Percentiles rank a stretch among this genome's conserved stretches.
phyloP scores from a whole-genome alignment of 805 yeast species.

The Cyberlindnera mississippiensis region DNA sequence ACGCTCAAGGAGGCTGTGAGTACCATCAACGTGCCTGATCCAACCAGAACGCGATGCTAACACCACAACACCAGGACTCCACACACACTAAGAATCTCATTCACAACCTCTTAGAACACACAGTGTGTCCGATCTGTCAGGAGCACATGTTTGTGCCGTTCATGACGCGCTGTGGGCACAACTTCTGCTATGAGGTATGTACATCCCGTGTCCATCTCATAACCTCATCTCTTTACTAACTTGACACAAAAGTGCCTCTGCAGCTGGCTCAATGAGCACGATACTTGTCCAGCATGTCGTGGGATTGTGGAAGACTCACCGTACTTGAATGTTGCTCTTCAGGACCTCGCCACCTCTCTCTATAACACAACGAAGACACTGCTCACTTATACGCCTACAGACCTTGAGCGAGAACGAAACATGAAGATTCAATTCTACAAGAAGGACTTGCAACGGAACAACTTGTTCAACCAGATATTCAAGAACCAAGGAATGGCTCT shows the following conservation, averaged over 20 bases:
- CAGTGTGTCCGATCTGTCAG: conserved; percentile 60
- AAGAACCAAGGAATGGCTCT: conserved; percentile 35
- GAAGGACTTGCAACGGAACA: conserved; percentile 34
- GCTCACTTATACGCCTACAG: conserved; percentile 13
- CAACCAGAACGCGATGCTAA: conserved; percentile 2
- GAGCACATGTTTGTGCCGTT: conserved; percentile 67
- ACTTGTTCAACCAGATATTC: conserved; percentile 48
- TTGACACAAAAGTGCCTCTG: conserved; percentile 37
- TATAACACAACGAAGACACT: conserved; percentile 30
- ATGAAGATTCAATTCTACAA: conserved; percentile 33
- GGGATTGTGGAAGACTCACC: conserved; percentile 46
- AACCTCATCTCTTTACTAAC: conserved; percentile 2
- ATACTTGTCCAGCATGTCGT: conserved; percentile 71
- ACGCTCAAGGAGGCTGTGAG: conserved; percentile 17
- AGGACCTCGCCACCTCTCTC: conserved; percentile 41
- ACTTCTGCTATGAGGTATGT: conserved; percentile 54
- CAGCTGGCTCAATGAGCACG: conserved; percentile 55
- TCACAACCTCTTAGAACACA: conserved; percentile 26
- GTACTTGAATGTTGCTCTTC: conserved; percentile 46
- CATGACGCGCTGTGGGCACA: conserved; percentile 65
- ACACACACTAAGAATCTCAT: conserved; percentile 11
- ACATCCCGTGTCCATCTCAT: background rate
- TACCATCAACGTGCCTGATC: background rate
- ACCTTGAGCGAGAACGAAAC: conserved; percentile 27
- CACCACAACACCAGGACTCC: conserved; percentile 11